Evolutionary conservation across 1,139 yeast species (phyloP).

Genomic region (Schizosaccharomyces versatilis): DNA sequence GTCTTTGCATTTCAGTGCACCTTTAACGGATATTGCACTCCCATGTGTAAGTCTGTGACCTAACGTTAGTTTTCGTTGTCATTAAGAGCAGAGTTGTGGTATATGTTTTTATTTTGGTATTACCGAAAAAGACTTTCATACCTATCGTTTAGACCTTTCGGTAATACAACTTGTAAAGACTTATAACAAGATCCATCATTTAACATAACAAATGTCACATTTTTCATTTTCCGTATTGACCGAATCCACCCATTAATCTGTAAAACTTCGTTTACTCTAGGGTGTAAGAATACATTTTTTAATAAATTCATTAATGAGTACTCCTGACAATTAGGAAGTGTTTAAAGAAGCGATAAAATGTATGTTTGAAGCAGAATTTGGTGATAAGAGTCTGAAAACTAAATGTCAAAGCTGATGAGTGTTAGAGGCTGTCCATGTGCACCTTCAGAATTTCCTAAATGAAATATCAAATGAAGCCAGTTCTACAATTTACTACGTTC

Average conservation of each 20-base stretch:
- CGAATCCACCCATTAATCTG: constrained; percentile 44
- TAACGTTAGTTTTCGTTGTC: neutral
- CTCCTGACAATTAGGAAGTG: no score
- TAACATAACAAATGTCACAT: constrained; percentile 56
- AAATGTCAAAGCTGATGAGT: no score
- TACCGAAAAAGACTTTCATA: constrained; percentile 2
- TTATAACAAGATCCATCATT: constrained; percentile 47
- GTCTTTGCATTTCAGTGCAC: constrained; percentile 24
- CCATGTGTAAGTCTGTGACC: neutral
- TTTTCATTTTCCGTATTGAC: constrained; percentile 48
- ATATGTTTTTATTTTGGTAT: neutral
- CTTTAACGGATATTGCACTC: constrained; percentile 8
- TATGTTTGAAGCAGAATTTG: no score
- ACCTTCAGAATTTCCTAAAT: no score
- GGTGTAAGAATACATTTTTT: neutral
- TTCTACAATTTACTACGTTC: no score
- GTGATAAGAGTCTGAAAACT: no score
- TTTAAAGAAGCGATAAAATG: no score
- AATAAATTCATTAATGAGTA: neutral
- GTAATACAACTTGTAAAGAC: constrained; percentile 34
- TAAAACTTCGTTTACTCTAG: neutral
- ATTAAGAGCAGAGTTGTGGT: neutral
- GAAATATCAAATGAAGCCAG: no score
- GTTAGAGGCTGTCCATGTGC: no score
- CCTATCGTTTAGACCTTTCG: constrained; percentile 17